Evolutionary conservation across 345 rosid species (phyloP).

Genomic region (Eutrema japonicum): DNA sequence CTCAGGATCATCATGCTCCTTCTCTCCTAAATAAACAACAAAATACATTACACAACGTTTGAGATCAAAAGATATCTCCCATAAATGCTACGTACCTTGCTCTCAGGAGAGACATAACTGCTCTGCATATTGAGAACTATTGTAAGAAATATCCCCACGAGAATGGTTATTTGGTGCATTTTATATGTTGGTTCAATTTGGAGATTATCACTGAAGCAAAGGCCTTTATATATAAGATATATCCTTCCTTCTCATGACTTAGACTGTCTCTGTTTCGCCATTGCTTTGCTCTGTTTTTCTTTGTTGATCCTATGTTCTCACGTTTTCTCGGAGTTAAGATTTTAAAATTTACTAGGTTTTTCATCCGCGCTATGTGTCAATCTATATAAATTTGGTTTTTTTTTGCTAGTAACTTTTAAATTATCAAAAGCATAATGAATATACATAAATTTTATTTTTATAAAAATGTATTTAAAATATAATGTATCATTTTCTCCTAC

Average conservation of each 20-base stretch:
- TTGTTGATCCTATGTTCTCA: background rate
- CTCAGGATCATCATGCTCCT: slow-evolving; percentile 44
- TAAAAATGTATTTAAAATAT: no score
- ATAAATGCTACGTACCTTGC: background rate
- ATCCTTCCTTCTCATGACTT: no score
- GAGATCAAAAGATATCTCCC: background rate
- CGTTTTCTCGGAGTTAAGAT: background rate
- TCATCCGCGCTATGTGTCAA: no score
- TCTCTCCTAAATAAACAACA: slow-evolving; percentile 49
- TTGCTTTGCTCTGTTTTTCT: background rate
- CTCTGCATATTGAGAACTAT: slow-evolving; percentile 4
- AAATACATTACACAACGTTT: background rate
- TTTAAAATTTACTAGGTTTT: background rate
- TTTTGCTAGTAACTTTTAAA: no score
- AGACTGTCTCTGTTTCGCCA: no score
- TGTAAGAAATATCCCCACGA: background rate
- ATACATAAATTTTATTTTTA: no score
- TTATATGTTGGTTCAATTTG: background rate
- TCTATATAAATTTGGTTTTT: no score
- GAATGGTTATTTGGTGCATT: background rate
- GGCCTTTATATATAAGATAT: background rate
- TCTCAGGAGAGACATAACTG: background rate
- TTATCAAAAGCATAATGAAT: no score
- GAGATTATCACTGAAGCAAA: slow-evolving; percentile 3
- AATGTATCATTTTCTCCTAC: no score